Evolutionary conservation across 2,329 filamentous ascomycete genomes (phyloP).

Genomic region (Cladorrhinum sp.): DNA sequence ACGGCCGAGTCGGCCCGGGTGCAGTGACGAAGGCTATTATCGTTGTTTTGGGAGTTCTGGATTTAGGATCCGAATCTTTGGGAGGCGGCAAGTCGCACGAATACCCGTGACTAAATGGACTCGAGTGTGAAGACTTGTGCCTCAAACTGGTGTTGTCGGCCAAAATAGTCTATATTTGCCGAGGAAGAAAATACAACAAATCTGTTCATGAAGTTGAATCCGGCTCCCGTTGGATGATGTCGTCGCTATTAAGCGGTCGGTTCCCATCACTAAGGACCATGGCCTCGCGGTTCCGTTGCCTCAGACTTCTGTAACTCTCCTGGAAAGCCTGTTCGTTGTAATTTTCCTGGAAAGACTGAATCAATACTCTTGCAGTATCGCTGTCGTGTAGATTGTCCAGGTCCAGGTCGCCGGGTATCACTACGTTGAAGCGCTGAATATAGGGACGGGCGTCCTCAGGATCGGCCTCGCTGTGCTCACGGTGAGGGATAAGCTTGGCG

Average conservation of each 20-base stretch:
- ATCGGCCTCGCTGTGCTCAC: constrained; percentile 27
- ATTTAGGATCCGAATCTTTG: neutral
- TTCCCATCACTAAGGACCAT: constrained; percentile 90
- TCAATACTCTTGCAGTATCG: constrained; percentile 31
- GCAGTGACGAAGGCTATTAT: neutral
- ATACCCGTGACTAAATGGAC: too few relatives aligned
- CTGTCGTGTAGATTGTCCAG: constrained; percentile 32
- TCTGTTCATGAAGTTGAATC: constrained; percentile 29
- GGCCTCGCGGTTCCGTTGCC: constrained; percentile 76
- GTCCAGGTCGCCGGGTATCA: constrained; percentile 36
- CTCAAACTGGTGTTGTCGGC: neutral
- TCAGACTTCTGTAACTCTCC: constrained; percentile 47
- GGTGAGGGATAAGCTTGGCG: constrained; percentile 44
- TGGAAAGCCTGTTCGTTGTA: constrained; percentile 51
- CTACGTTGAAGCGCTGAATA: constrained; percentile 34
- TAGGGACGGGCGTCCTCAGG: constrained; percentile 27
- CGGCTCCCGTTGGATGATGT: constrained; percentile 71
- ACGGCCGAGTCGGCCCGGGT: neutral
- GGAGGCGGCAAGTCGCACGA: neutral
- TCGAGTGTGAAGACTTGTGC: neutral
- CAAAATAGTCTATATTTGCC: neutral
- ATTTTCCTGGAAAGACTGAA: constrained; percentile 40
- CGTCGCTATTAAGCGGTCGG: constrained; percentile 65
- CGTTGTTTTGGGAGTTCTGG: neutral
- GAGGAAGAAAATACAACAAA: too few relatives aligned